Evolutionary conservation across 2,329 filamentous ascomycete species (phyloP).

Genomic region (Paraphoma sp.): DNA sequence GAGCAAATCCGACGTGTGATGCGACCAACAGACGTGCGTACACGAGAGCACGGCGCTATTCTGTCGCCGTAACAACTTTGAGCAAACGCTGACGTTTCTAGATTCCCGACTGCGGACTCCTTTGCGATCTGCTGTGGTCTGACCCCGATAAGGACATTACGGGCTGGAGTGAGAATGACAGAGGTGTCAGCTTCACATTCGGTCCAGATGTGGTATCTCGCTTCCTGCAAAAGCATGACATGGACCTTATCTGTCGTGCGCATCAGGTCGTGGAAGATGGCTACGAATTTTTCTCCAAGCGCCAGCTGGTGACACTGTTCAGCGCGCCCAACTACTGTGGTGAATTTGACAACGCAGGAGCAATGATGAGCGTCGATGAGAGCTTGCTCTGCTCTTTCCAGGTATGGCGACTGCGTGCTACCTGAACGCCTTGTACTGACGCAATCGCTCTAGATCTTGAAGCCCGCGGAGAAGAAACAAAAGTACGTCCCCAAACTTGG

Average conservation of each 20-base stretch:
- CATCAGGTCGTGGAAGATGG: slow-evolving; percentile 99
- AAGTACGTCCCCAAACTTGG: slow-evolving; percentile 90
- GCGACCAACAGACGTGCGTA: slow-evolving; percentile 95
- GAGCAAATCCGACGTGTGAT: slow-evolving; percentile 99
- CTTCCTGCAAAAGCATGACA: slow-evolving; percentile 98
- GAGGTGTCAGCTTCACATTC: slow-evolving; percentile 98
- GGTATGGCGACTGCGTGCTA: slow-evolving; percentile 57
- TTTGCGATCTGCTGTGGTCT: slow-evolving; percentile 98
- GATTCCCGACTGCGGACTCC: slow-evolving; percentile 97
- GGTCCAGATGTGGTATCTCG: slow-evolving; percentile 96
- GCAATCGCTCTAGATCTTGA: slow-evolving; percentile 75
- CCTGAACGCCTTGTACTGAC: background rate
- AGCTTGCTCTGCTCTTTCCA: slow-evolving; percentile 99
- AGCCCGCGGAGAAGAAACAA: slow-evolving; percentile 99
- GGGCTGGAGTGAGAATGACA: slow-evolving; percentile 98
- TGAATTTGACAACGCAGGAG: slow-evolving; percentile 98
- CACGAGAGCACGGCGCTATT: background rate
- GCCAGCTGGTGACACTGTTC: slow-evolving; percentile 96
- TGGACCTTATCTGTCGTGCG: slow-evolving; percentile 98
- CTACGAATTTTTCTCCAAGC: slow-evolving; percentile 99
- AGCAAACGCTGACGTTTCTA: slow-evolving; percentile 57
- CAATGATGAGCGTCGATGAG: slow-evolving; percentile 99
- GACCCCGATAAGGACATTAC: slow-evolving; percentile 99
- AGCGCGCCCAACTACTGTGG: slow-evolving; percentile 99
- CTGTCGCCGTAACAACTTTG: slow-evolving; percentile 32